Conservation (phyloP, 2,329 filamentous ascomycete genomes). For the Rhynchosporium agropyri region DNA sequence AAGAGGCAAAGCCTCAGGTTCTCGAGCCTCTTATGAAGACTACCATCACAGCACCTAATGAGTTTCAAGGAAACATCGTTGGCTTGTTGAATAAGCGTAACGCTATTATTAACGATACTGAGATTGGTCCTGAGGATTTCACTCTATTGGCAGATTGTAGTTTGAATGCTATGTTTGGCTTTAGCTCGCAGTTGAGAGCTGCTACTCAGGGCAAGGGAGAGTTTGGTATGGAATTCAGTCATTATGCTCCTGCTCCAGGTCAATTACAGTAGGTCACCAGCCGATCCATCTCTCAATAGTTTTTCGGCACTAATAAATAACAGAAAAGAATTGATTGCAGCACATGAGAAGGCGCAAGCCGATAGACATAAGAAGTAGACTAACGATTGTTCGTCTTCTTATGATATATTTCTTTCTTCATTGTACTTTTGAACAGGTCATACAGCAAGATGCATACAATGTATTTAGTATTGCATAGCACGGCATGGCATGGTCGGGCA, state of each 20-base stretch:
- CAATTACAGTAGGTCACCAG: constrained; percentile 78
- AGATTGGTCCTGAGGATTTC: constrained; percentile 92
- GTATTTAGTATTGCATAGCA: constrained; percentile 21
- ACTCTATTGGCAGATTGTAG: constrained; percentile 90
- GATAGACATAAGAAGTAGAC: constrained; percentile 49
- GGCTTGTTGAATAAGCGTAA: constrained; percentile 96
- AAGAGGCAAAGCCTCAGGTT: constrained; percentile 76
- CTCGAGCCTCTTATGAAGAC: constrained; percentile 99
- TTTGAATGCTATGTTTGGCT: constrained; percentile 97
- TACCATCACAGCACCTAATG: constrained; percentile 89
- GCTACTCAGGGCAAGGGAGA: constrained; percentile 98
- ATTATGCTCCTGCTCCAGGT: constrained; percentile 84
- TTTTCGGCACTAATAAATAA: constrained; percentile 4
- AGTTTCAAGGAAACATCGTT: constrained; percentile 97
- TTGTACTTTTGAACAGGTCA: constrained; percentile 15
- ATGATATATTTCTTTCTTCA: constrained; percentile 20
- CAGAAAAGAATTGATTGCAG: constrained; percentile 66
- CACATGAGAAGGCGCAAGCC: constrained; percentile 67
- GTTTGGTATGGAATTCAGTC: constrained; percentile 98
- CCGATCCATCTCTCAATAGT: background rate
- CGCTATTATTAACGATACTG: constrained; percentile 91
- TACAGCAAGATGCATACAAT: constrained; percentile 19
- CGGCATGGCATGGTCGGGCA: constrained; percentile 14
- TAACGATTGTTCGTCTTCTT: constrained; percentile 10
- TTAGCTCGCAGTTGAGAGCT: constrained; percentile 86